Base-by-base conservation (phyloP, 2,329 filamentous ascomycete genomes). In the Metarhizium album region DNA sequence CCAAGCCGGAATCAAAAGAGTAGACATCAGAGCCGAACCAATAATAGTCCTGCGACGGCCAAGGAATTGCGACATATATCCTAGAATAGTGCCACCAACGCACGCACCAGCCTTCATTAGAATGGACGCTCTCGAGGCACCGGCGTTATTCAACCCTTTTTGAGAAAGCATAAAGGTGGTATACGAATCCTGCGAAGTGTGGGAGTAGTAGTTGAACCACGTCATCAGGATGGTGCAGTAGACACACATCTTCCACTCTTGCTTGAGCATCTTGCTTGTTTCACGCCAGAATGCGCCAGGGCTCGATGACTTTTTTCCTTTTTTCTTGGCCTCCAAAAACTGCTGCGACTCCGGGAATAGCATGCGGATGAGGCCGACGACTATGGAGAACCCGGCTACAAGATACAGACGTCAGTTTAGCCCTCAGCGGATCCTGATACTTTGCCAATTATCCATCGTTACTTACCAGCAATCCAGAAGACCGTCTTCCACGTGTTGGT, bases 171-270 rank as follows among this genome's bases (percentile, higher is more conserved):
- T 85, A 63, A 90, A 89, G 3, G 86, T 90, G 0, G 86, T 89
- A 70, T 90, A 90, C 46, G 79, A 84, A 69, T 91, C 87, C 64
- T 91, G 86, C 23, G 81, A 84, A 2, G 85, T 87, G 71, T 91
- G 87, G 47, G 83, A 86, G 70, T 87, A 89, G 65, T 75, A 82
- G 68, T 83, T 83, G 71, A 82, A 82, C 76, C 84, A 86, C 0
- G 83, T 86, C 86, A 90, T 90, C 48, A 91, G 72, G 55, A 90
- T 74, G 64, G 86, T 72, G 65, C 84, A 87, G 72, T 90, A 91
- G 50, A 90, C 62, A 58, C 80, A 84, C 78, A 90, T 82, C 64
- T 79, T 80, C 87, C 86, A 90, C 64, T 90, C 84, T 38, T 78
- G 70, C 4, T 59, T 66, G 14, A 90, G 66, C 82, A 90, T 89